Evolutionary conservation across 345 rosid genomes (phyloP), one percentile per base, ranked within the genome.

Genomic region (Nephelium lappaceum): DNA sequence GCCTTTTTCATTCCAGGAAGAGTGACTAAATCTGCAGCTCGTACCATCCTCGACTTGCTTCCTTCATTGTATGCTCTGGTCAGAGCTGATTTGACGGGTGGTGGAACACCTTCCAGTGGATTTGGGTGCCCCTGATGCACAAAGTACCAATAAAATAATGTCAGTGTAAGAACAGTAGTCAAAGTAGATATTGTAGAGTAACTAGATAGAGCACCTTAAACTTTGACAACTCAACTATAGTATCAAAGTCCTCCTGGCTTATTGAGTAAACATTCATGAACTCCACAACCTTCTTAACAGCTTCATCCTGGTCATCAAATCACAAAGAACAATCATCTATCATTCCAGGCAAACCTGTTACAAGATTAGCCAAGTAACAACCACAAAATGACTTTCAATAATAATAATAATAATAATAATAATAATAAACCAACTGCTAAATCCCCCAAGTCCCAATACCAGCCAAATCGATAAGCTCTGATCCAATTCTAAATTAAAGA

Each of bases 241-340:
- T 93, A 81, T 93, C 97, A 72, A 83, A 87, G 85, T 96, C 98
- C 80, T 93, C 97, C 91, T 91, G 97, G 84, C 86, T 89, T 72
- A 96, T 90, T 63, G 98, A 96, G 87, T 96, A 96, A 2, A 80
- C 77, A 89, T 90, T 90, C 98, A 96, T 94, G 85, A 91, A 91
- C 79, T 91, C 94, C 81, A 94, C 92, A 80, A 93, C 97, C 81
- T 94, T 86, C 77, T 88, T 64, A 78, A 93, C 95, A 71, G 98
- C 99, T 88, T 93, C 97, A 77, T 91, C 97, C 99, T 96, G 91
- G 39, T 73, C 78, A 83, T 69, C 21, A 53, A 47, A 74, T 75
- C 74, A 77, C 27, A 27, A 12, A 65, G 31, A 60, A 53, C 11
- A 58, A 55, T 42, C 74, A 69, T 45, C 45, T 15, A 58, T 5